Evolutionary conservation across 2,329 filamentous ascomycete species (phyloP).

Genomic region (Exserohilum rostratum): DNA sequence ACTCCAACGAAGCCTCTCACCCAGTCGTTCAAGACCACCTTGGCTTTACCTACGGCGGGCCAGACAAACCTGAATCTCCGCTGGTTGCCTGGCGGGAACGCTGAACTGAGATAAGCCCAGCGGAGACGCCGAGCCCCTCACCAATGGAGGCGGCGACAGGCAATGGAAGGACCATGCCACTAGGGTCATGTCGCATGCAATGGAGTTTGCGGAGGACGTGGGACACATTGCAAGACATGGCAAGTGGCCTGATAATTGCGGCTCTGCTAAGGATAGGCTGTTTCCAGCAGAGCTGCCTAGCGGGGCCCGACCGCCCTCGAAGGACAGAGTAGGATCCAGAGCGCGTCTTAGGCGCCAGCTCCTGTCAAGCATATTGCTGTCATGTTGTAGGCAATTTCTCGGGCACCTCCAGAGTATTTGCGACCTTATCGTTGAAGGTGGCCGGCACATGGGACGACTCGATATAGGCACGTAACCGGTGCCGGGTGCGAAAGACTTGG

Average conservation of each 20-base stretch:
- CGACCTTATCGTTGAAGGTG: not conserved
- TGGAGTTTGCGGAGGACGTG: too few species aligned
- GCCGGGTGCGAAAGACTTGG: not conserved
- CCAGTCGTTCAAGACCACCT: too few species aligned
- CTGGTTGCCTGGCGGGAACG: too few species aligned
- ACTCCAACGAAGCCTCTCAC: too few species aligned
- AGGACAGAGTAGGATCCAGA: not conserved
- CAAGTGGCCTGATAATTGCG: not conserved
- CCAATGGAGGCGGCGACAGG: not conserved
- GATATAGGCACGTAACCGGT: not conserved
- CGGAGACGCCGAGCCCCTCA: too few species aligned
- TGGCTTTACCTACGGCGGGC: too few species aligned
- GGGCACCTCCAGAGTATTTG: not conserved
- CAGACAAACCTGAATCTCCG: too few species aligned
- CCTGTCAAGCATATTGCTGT: not conserved
- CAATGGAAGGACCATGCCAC: not conserved
- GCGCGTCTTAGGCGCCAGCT: not conserved
- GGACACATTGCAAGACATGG: not conserved
- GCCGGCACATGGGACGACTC: not conserved
- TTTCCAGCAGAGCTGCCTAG: too few species aligned
- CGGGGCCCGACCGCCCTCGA: too few species aligned
- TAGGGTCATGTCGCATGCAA: not conserved
- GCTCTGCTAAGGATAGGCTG: not conserved
- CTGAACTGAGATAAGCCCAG: too few species aligned
- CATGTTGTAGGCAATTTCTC: not conserved